Evolutionary conservation across 192 early-diverging fungal genomes (phyloP).

Genomic region (Podila horticola): DNA sequence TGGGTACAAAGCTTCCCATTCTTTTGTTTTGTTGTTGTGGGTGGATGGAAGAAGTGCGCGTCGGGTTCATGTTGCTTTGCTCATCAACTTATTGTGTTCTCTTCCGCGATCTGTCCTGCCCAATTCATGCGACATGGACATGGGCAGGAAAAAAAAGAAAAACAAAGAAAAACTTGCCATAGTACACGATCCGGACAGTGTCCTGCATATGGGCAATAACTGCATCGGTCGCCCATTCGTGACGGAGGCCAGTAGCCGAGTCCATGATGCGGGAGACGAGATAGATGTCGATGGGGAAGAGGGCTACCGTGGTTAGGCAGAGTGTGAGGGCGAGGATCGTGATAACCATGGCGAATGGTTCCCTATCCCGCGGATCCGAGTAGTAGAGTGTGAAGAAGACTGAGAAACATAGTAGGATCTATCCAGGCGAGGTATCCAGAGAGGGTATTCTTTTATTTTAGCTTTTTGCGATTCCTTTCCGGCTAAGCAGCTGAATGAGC

Average conservation of each 20-base stretch:
- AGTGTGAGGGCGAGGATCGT: constrained; percentile 59
- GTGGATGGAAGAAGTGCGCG: too few relatives aligned
- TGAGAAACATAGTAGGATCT: constrained; percentile 59
- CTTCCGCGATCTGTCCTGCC: too few relatives aligned
- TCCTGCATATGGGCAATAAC: constrained; percentile 53
- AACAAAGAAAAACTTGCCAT: constrained; percentile 46
- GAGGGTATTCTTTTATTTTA: background rate
- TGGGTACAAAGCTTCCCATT: too few relatives aligned
- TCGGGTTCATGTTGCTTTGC: too few relatives aligned
- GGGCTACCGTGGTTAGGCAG: constrained; percentile 57
- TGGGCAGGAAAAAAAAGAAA: background rate
- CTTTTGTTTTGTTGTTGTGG: too few relatives aligned
- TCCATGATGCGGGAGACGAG: constrained; percentile 66
- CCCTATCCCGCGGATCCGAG: constrained; percentile 58
- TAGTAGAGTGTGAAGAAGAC: constrained; percentile 62
- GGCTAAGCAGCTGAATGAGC: background rate
- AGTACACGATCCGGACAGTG: constrained; percentile 57
- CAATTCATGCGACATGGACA: too few relatives aligned
- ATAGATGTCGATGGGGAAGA: constrained; percentile 69
- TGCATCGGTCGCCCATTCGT: constrained; percentile 67
- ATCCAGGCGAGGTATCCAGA: background rate
- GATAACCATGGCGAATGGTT: constrained; percentile 61
- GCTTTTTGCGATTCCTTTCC: background rate
- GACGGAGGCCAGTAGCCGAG: constrained; percentile 59
- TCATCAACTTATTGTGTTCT: too few relatives aligned